Base-by-base conservation (phyloP, 345 rosid genomes). In the Ceriops zippeliana region DNA sequence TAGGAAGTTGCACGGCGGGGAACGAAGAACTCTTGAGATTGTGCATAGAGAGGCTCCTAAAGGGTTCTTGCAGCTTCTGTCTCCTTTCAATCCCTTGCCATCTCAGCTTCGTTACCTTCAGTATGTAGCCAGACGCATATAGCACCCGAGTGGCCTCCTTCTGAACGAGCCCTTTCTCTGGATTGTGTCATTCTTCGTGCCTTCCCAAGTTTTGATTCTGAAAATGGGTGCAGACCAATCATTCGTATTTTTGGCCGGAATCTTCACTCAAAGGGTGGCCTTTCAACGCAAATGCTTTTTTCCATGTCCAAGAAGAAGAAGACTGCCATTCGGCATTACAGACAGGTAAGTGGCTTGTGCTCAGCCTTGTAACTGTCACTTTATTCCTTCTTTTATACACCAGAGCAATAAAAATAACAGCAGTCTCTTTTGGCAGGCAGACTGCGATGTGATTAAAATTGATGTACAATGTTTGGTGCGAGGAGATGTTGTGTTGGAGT, bases 91-190 rank as follows among this genome's bases (percentile, higher is more conserved):
- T 81, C 99, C 99, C 0, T 80, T 91, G 72, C 97, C 99, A 0
- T 95, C 99, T 70, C 99, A 91, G 76, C 91, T 95, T 70, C 96
- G 97, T 9, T 95, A 91, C 81, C 91, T 95, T 82, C 99, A 95
- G 62, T 95, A 90, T 79, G 90, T 95, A 17, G 86, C 96, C 5
- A 87, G 97, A 81, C 90, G 96, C 71, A 88, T 63, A 86, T 90
- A 73, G 77, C 83, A 72, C 85, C 97, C 7, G 97, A 91, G 73
- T 91, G 99, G 99, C 99, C 99, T 26, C 99, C 99, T 82, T 91
- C 99, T 46, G 99, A 89, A 78, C 83, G 96, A 62, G 87, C 88
- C 19, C 91, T 95, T 72, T 95, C 99, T 78, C 75, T 95, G 77
- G 97, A 95, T 77, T 95, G 99, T 47, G 47, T 91, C 62, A 89